These are phyloP conservation scores for Lactarius indigo DNA, from an alignment of 768 basidiomycete species.

Conservation along the genomic window DNA sequence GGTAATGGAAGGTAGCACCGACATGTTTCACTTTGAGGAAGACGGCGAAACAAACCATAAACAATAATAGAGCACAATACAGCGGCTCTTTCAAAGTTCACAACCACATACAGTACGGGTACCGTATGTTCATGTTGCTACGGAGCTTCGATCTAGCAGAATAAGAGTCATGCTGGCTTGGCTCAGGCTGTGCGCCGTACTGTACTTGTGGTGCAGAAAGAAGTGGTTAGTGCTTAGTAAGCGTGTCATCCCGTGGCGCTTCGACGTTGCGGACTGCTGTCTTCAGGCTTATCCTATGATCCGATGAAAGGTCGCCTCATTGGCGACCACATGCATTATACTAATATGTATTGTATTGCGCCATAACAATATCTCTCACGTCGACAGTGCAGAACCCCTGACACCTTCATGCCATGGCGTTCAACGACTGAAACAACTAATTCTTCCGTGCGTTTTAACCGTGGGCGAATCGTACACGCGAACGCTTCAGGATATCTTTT, in stretches of 20 bases:
- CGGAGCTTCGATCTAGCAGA: not conserved
- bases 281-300: not conserved
- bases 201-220: not conserved
- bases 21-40: not conserved
- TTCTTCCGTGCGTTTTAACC: conserved; percentile 16
- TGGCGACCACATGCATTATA: not conserved
- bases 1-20: not conserved
- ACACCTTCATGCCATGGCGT: not conserved
- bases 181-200: not conserved
- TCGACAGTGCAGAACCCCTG: not conserved
- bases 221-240: not conserved
- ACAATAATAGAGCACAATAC: not conserved
- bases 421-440: conserved; percentile 21
- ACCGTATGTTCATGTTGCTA: not conserved
- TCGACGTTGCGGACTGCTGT: no score
- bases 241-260: not conserved
- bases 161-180: not conserved
- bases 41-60: not conserved
- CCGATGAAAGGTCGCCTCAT: not conserved
- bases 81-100: not conserved
- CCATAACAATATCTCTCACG: not conserved
- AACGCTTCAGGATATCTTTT: conserved; percentile 27
- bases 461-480: conserved; percentile 27
- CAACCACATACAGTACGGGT: not conserved
- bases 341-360: not conserved